Conservation (phyloP, 208 protist genomes). For the Trypanosoma platydactyli region DNA sequence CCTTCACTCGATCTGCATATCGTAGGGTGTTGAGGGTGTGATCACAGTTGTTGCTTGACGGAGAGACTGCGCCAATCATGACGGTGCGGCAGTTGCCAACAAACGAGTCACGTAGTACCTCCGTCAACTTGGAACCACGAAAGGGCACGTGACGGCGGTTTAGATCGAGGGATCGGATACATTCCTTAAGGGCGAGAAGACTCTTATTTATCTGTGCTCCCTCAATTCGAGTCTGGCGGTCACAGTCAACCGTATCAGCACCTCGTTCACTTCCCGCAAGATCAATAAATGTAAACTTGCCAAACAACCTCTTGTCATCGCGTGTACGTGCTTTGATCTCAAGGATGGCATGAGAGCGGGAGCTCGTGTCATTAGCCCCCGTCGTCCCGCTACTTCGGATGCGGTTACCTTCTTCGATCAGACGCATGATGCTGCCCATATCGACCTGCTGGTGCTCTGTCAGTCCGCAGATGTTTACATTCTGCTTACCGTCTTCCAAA, state of each 20-base stretch:
- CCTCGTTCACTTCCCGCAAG: constrained; percentile 97
- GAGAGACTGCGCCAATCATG: constrained; percentile 95
- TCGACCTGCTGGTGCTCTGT: constrained; percentile 60
- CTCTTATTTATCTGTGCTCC: constrained; percentile 96
- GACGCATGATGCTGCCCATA: constrained; percentile 65
- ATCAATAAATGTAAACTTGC: constrained; percentile 96
- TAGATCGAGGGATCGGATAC: constrained; percentile 92
- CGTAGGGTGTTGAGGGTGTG: constrained; percentile 97
- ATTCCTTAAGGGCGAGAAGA: constrained; percentile 94
- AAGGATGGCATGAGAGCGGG: constrained; percentile 88
- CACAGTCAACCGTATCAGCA: constrained; percentile 90
- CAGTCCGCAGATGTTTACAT: constrained; percentile 93
- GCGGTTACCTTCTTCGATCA: constrained; percentile 82
- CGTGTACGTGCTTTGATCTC: constrained; percentile 49
- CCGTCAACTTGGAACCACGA: constrained; percentile 95
- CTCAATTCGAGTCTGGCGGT: constrained; percentile 88
- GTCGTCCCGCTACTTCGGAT: constrained; percentile 87
- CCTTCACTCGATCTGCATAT: constrained; percentile 92
- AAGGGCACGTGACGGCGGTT: constrained; percentile 94
- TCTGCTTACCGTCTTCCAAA: constrained; percentile 89
- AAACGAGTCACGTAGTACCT: constrained; percentile 95
- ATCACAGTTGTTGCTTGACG: constrained; percentile 86
- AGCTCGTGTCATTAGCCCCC: constrained; percentile 86
- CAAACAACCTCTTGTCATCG: constrained; percentile 57
- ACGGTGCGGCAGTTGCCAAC: constrained; percentile 94